Evolutionary conservation across 164 flowering plant genomes (phyloP), one percentile per base, ranked within the genome.

Genomic region (Dillenia suffruticosa): DNA sequence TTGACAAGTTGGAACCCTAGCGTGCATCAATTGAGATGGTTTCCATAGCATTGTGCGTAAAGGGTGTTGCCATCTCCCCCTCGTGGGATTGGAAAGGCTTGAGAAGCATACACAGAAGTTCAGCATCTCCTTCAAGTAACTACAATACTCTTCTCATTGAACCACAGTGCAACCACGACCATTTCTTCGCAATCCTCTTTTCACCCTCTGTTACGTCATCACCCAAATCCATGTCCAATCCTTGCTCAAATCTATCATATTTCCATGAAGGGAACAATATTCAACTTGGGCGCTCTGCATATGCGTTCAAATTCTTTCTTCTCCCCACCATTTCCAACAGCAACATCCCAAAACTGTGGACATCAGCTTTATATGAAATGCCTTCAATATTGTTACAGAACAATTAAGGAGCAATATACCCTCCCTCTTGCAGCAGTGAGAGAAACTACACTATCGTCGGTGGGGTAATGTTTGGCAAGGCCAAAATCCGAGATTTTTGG

Each of bases 401-500:
- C 40, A 26, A 26, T 26, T 26, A 3, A 3, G 40, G 40, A 26
- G 40, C 40, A 26, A 26, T 26, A 26, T 26, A 26, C 5, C 40
- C 40, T 26, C 3, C 67, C 71, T 49, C 71, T 51, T 51, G 62
- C 62, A 2, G 58, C 62, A 12, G 71, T 68, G 2, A 68, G 54
- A 16, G 71, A 45, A 0, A 57, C 64, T 16, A 57, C 57, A 24
- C 62, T 60, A 16, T 60, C 47, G 47, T 68, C 61, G 10, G 40
- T 13, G 2, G 62, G 43, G 32, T 57, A 68, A 12, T 57, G 15
- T 16, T 54, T 68, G 10, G 63, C 67, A 2, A 61, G 65, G 13
- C 70, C 65, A 44, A 67, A 67, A 15, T 67, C 68, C 8, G 70
- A 67, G 62, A 67, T 45, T 24, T 67, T 67, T 6, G 70, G 70